phyloP scores from a whole-genome alignment of 2,329 filamentous ascomycete species.

The Curvularia sp. region DNA sequence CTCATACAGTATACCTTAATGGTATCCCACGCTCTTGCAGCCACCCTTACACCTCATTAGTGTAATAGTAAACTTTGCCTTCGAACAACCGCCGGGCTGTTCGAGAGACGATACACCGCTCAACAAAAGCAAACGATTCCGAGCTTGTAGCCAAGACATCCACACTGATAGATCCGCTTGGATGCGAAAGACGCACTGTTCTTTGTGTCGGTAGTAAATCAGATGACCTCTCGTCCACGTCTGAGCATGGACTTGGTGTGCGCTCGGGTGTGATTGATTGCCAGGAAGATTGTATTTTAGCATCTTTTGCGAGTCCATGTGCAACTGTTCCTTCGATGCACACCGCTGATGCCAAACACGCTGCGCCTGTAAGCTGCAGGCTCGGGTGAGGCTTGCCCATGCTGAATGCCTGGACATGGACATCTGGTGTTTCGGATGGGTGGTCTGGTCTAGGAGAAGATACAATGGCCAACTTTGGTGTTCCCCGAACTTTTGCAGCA shows the following conservation, averaged over 20 bases:
- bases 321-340: slow-evolving; percentile 41
- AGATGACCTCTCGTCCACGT: slow-evolving; percentile 7
- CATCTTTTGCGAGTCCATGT: slow-evolving; percentile 17
- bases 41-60: background rate
- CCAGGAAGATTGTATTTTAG: slow-evolving; percentile 6
- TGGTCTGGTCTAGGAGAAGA: slow-evolving; percentile 34
- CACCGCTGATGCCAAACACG: slow-evolving; percentile 39
- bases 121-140: slow-evolving; percentile 27
- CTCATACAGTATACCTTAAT: background rate
- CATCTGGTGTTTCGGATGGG: slow-evolving; percentile 11
- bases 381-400: slow-evolving; percentile 46
- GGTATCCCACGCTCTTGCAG: background rate
- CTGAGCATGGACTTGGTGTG: slow-evolving; percentile 21
- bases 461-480: slow-evolving; percentile 67
- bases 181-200: slow-evolving; percentile 29
- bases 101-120: slow-evolving; percentile 40
- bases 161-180: slow-evolving; percentile 37
- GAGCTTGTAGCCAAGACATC: slow-evolving; percentile 29
- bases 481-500: slow-evolving; percentile 55
- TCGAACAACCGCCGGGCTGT: slow-evolving; percentile 45
- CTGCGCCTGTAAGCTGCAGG: slow-evolving; percentile 45
- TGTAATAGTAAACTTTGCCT: slow-evolving; percentile 19
- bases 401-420: slow-evolving; percentile 37
- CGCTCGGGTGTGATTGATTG: slow-evolving; percentile 14
- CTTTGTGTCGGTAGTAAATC: slow-evolving; percentile 9